Percentiles rank a stretch among this genome's conserved stretches.
These are phyloP conservation scores for Lecanosticta acicola DNA, from an alignment of 2,329 filamentous ascomycete species.

Conservation along the genomic window DNA sequence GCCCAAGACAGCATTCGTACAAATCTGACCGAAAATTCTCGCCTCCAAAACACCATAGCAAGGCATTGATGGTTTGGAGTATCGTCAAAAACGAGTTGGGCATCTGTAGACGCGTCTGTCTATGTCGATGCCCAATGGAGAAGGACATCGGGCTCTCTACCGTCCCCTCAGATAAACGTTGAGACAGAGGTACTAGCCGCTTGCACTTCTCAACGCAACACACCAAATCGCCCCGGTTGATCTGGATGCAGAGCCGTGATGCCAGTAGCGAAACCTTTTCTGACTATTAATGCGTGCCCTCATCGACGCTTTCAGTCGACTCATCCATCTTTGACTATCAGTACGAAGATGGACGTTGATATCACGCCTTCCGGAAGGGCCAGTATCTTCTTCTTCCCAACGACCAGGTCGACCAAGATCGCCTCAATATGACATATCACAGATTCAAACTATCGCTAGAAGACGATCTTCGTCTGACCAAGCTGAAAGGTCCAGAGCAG, in stretches of 20 bases:
- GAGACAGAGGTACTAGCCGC: no score
- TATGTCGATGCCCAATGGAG: no score
- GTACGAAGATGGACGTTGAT: slow-evolving; percentile 17
- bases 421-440: slow-evolving; percentile 23
- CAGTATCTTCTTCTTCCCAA: slow-evolving; percentile 24
- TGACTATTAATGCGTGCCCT: neutral
- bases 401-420: slow-evolving; percentile 23
- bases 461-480: slow-evolving; percentile 8
- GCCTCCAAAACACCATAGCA: no score
- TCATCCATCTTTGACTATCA: slow-evolving; percentile 15
- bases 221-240: neutral
- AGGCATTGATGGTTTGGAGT: no score
- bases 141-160: no score
- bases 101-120: no score
- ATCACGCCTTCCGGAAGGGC: slow-evolving; percentile 19
- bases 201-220: no score
- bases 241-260: neutral
- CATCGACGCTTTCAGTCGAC: slow-evolving; percentile 4
- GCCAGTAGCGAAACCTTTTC: neutral
- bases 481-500: neutral
- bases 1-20: no score
- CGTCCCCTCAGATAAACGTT: no score
- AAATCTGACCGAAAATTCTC: no score
- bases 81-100: no score
- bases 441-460: slow-evolving; percentile 9